Percentiles rank a stretch among this genome's conserved stretches.
Evolutionary conservation across 2,329 filamentous ascomycete species (phyloP).

Genomic region (Calonectria crousiana): DNA sequence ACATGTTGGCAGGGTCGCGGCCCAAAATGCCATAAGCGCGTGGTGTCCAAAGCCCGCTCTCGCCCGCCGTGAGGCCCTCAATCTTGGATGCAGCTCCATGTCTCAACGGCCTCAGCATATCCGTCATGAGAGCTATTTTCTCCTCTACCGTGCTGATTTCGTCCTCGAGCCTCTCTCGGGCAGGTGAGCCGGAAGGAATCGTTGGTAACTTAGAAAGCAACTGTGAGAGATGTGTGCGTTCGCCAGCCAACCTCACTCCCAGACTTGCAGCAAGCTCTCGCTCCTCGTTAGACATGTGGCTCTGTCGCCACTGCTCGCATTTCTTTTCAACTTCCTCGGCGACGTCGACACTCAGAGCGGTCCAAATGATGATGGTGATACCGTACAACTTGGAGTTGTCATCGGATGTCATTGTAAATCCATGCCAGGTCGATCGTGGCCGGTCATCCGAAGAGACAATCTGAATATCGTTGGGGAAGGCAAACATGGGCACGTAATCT

Average conservation of each 20-base stretch:
- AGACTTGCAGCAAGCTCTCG: constrained; percentile 92
- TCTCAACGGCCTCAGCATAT: constrained; percentile 90
- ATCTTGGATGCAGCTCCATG: constrained; percentile 98
- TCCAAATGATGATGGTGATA: constrained; percentile 93
- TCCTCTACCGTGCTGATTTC: constrained; percentile 97
- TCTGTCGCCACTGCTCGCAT: constrained; percentile 87
- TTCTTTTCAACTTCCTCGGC: constrained; percentile 86
- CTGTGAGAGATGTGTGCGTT: constrained; percentile 90
- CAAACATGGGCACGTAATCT: constrained; percentile 99
- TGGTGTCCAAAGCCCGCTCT: constrained; percentile 96
- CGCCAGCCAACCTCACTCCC: constrained; percentile 86
- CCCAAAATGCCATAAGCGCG: constrained; percentile 94
- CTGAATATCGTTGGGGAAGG: constrained; percentile 97
- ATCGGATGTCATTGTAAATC: constrained; percentile 96
- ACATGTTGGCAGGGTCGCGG: constrained; percentile 82
- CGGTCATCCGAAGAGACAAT: constrained; percentile 96
- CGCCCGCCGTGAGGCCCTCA: constrained; percentile 93
- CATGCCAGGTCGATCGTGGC: constrained; percentile 97
- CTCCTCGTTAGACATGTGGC: constrained; percentile 91
- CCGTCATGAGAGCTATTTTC: constrained; percentile 96
- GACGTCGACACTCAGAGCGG: constrained; percentile 82
- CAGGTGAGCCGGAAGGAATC: constrained; percentile 82
- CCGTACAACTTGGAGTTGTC: constrained; percentile 94
- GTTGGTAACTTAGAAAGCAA: constrained; percentile 86
- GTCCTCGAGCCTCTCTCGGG: constrained; percentile 88